Percentiles rank a stretch among this genome's conserved stretches.
Evolutionary conservation across 306 rosid genomes (phyloP).

Genomic region (Casuarina equisetifolia): DNA sequence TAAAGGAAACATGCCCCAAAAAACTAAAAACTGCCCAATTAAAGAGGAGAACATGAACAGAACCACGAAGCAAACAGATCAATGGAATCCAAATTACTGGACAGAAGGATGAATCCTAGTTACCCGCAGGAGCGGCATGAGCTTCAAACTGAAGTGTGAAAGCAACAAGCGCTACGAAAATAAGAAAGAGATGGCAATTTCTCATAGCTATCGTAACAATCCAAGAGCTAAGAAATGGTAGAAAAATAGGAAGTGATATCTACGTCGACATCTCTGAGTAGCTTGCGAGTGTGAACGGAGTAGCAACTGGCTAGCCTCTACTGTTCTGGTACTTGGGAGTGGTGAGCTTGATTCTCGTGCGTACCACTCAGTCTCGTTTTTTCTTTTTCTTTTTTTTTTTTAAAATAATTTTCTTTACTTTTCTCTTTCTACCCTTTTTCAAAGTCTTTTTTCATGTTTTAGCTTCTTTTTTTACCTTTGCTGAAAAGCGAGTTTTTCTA

Average conservation of each 20-base stretch:
- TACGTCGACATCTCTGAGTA: neutral
- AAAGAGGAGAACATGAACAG: conserved; percentile 26
- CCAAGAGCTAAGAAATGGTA: neutral
- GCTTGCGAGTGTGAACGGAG: neutral
- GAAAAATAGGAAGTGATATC: neutral
- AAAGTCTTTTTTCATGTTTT: too few species aligned
- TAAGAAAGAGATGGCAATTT: conserved; percentile 37
- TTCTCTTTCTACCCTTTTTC: neutral
- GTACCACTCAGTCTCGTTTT: neutral
- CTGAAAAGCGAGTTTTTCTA: conserved; percentile 42
- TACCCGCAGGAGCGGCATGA: conserved; percentile 89
- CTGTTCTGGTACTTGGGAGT: neutral
- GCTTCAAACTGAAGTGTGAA: conserved; percentile 54
- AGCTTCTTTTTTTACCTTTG: neutral
- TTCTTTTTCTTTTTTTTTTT: conserved; percentile 4
- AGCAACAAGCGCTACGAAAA: conserved; percentile 37
- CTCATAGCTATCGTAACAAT: conserved; percentile 45
- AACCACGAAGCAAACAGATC: conserved; percentile 36
- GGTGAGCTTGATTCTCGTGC: neutral
- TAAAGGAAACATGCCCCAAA: neutral
- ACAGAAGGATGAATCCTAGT: conserved; percentile 17
- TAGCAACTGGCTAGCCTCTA: conserved; percentile 23
- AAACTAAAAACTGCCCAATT: neutral
- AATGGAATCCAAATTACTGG: conserved; percentile 7
- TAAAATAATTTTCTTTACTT: neutral